Percentiles rank a stretch among this genome's conserved stretches.
These are phyloP conservation scores for Arthroderma sp. DNA, from an alignment of 2,329 filamentous ascomycete genomes.

Conservation along the genomic window DNA sequence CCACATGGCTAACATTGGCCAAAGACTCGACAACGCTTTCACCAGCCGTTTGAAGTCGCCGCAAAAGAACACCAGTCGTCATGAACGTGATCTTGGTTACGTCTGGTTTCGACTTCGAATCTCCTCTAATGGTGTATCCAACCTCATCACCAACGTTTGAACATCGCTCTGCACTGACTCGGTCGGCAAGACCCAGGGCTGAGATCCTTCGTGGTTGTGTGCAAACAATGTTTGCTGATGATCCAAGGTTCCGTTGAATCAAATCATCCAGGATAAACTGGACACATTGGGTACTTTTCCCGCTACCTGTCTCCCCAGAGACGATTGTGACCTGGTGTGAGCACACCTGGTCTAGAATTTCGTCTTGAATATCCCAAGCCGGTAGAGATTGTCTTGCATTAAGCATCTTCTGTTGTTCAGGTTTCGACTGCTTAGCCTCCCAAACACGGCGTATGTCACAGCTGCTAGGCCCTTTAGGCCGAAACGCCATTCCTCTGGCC, in stretches of 20 bases:
- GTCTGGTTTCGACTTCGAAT: slow-evolving; percentile 59
- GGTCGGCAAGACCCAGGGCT: slow-evolving; percentile 82
- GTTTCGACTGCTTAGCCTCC: slow-evolving; percentile 52
- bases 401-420: slow-evolving; percentile 63
- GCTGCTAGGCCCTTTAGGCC: slow-evolving; percentile 39
- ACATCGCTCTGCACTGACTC: slow-evolving; percentile 86
- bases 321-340: slow-evolving; percentile 86
- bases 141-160: slow-evolving; percentile 72
- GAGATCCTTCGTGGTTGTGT: slow-evolving; percentile 93
- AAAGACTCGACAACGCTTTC: slow-evolving; percentile 72
- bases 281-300: slow-evolving; percentile 92
- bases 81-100: slow-evolving; percentile 88
- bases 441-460: slow-evolving; percentile 54
- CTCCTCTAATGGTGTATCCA: slow-evolving; percentile 82
- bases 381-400: slow-evolving; percentile 61
- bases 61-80: slow-evolving; percentile 82
- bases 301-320: slow-evolving; percentile 90
- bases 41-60: slow-evolving; percentile 78
- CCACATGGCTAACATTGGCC: slow-evolving; percentile 82
- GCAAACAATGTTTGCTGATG: slow-evolving; percentile 77
- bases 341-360: slow-evolving; percentile 63
- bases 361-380: slow-evolving; percentile 72
- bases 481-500: slow-evolving; percentile 53
- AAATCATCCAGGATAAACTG: slow-evolving; percentile 92
- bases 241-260: slow-evolving; percentile 62